Conservation (phyloP, 106 monocot species). For the Acanthochlamys bracteata region DNA sequence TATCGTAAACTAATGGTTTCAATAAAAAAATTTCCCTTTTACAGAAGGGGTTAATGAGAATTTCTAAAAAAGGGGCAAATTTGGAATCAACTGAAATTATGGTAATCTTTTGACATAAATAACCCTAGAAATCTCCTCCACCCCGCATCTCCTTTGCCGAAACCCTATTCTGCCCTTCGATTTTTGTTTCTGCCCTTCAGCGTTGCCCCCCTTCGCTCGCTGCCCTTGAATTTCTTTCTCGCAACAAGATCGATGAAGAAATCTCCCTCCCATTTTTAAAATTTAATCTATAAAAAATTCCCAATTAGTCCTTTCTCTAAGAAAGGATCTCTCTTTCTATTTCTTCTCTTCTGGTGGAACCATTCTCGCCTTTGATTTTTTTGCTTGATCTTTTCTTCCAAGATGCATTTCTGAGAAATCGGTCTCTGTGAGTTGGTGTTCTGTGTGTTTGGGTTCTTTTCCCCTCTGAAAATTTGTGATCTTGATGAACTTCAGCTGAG, state of each 20-base stretch:
- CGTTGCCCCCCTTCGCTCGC: background rate
- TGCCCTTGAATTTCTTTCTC: background rate
- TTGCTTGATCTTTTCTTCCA: background rate
- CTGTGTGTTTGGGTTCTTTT: background rate
- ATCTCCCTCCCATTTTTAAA: background rate
- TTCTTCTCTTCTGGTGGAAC: slow-evolving; percentile 1
- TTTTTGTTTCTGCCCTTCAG: slow-evolving; percentile 15
- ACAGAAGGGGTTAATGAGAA: background rate
- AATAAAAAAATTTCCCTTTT: no score
- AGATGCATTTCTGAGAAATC: background rate
- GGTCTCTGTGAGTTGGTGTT: background rate
- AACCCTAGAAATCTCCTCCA: slow-evolving; percentile 11
- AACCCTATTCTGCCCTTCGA: slow-evolving; percentile 16
- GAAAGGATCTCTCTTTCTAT: background rate
- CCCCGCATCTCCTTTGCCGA: slow-evolving; percentile 4
- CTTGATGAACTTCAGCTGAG: slow-evolving; percentile 3
- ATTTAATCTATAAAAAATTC: background rate
- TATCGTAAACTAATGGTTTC: no score
- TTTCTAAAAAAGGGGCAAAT: background rate
- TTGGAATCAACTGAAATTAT: background rate
- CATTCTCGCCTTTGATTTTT: background rate
- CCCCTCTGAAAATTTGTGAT: slow-evolving; percentile 10
- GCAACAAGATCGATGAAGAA: background rate
- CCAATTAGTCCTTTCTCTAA: background rate
- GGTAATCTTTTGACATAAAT: slow-evolving; percentile 34